These are phyloP conservation scores for Amauroascus niger DNA, from an alignment of 2,329 filamentous ascomycete species.

Conservation along the genomic window DNA sequence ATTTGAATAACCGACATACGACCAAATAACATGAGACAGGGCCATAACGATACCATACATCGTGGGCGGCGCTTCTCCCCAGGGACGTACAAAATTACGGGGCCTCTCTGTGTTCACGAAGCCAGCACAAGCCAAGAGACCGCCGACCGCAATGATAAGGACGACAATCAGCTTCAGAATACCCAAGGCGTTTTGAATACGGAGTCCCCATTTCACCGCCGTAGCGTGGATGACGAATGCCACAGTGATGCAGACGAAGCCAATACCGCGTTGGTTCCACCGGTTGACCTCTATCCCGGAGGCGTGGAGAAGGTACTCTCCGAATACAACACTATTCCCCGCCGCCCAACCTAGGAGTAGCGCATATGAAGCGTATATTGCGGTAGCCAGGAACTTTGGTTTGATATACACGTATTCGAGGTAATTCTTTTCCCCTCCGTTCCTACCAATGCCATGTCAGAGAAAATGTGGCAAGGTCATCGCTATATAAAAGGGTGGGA, in stretches of 20 bases:
- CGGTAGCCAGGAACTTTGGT: conserved; percentile 45
- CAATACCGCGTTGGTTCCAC: conserved; percentile 44
- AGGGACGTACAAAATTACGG: conserved; percentile 30
- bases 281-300: conserved; percentile 33
- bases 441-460: conserved; percentile 21
- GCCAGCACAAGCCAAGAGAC: conserved; percentile 33
- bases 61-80: conserved; percentile 30
- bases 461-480: not conserved
- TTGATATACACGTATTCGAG: conserved; percentile 45
- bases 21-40: conserved; percentile 53
- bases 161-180: conserved; percentile 44
- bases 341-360: conserved; percentile 45
- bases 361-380: conserved; percentile 45
- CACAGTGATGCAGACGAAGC: conserved; percentile 39
- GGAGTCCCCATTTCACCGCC: conserved; percentile 41
- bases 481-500: not conserved
- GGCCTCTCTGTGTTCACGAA: conserved; percentile 31
- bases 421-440: conserved; percentile 47
- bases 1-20: conserved; percentile 52
- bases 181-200: conserved; percentile 43
- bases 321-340: conserved; percentile 45
- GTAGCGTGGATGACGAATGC: conserved; percentile 42
- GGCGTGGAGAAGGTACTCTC: conserved; percentile 44
- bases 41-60: conserved; percentile 48
- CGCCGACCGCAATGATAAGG: conserved; percentile 38